Evolutionary conservation across 139 green algal species (phyloP).

Genomic region (Coccomyxa sp.): DNA sequence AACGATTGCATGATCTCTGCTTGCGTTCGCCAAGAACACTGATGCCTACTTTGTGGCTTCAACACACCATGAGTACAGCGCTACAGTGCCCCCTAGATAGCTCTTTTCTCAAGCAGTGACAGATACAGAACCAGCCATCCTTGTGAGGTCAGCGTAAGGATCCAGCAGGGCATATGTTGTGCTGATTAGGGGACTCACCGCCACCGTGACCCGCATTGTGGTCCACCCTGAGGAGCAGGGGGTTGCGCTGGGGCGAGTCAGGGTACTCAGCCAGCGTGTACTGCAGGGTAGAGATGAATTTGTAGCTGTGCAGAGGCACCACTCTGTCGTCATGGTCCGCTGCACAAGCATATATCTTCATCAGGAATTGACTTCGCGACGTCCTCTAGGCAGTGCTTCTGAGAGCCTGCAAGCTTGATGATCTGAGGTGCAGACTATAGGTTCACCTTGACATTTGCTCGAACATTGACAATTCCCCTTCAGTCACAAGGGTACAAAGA

Average conservation of each 20-base stretch:
- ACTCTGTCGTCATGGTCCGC: slow-evolving; percentile 84
- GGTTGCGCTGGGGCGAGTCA: slow-evolving; percentile 70
- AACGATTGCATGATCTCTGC: neutral
- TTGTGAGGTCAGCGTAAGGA: no score
- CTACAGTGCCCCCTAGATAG: neutral
- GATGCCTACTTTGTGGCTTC: no score
- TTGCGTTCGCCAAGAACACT: no score
- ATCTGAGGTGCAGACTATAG: neutral
- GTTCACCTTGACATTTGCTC: neutral
- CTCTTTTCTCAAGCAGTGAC: neutral
- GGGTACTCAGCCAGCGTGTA: slow-evolving; percentile 47
- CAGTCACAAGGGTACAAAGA: no score
- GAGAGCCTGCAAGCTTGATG: neutral
- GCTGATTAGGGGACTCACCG: no score
- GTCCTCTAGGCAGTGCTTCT: neutral
- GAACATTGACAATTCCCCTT: neutral
- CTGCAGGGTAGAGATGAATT: slow-evolving; percentile 72
- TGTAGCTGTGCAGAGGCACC: slow-evolving; percentile 83
- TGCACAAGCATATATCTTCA: neutral
- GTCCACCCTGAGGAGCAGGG: slow-evolving; percentile 78
- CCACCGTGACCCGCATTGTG: slow-evolving; percentile 22
- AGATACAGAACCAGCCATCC: no score
- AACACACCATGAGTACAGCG: neutral
- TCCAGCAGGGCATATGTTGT: no score
- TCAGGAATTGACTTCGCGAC: no score